phyloP scores from a whole-genome alignment of 2,329 filamentous ascomycete species.

The Trichoderma koningii region DNA sequence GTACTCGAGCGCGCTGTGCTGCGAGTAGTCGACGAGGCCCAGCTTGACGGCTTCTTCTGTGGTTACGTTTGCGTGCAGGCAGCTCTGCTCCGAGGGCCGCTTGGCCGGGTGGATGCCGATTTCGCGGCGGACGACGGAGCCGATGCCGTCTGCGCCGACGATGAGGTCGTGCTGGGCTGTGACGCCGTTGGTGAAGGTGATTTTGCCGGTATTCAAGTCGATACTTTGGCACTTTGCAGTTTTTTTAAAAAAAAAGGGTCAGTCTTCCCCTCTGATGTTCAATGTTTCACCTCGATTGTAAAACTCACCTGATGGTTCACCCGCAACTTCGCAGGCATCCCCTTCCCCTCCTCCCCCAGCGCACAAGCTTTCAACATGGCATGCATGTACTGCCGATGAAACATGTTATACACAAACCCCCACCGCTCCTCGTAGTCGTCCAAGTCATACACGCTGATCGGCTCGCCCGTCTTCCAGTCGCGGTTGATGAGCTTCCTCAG shows the following conservation, averaged over 20 bases:
- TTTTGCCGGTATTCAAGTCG: constrained; percentile 51
- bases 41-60: constrained; percentile 61
- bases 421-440: constrained; percentile 66
- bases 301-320: constrained; percentile 57
- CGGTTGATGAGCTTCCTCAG: constrained; percentile 67
- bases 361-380: constrained; percentile 64
- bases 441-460: constrained; percentile 64
- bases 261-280: not conserved
- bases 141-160: constrained; percentile 67
- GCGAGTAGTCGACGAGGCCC: constrained; percentile 64
- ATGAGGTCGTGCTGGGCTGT: constrained; percentile 59
- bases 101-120: constrained; percentile 64
- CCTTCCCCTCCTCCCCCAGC: constrained; percentile 53
- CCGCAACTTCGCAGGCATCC: constrained; percentile 53
- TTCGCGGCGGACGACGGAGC: constrained; percentile 62
- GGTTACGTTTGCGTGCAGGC: constrained; percentile 64
- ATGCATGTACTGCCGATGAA: constrained; percentile 70
- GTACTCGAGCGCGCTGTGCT: constrained; percentile 64
- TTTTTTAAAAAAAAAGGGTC: not conserved
- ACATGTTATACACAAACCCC: constrained; percentile 69
- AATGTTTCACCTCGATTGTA: not conserved
- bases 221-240: constrained; percentile 48
- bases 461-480: constrained; percentile 70
- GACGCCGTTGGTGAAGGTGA: constrained; percentile 57
- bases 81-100: constrained; percentile 61